Evolutionary conservation across 352 stramenopile species (phyloP), one percentile per base, ranked within the genome.

Genomic region (Thraustochytrium striatum): DNA sequence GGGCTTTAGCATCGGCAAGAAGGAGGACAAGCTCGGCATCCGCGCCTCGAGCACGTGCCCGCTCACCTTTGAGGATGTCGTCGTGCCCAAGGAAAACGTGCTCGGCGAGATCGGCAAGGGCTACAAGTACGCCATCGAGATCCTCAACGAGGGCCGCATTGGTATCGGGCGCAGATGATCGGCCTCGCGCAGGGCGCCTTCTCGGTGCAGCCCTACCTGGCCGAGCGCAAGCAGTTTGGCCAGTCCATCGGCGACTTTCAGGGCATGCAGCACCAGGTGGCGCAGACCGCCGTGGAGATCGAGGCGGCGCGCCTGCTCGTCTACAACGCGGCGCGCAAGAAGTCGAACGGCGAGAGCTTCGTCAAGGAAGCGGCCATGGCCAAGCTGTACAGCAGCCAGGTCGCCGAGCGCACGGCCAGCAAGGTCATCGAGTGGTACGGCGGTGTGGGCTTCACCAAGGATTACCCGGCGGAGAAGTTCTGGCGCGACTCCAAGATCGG

Each of bases 51-150:
- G 91, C 21, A 99, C 95, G 0, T 98, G 94, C 83, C 85, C 94
- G 1, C 87, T 99, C n/a, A 91, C 87, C 28, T 89, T 99, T 57
- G 94, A 94, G 30, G 87, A 97, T 84, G 94, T 98, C 21, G 91
- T 95, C 82, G 93, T 99, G n/a, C 88, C 91, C 44, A 88, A 89
- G 61, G 86, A 90, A 61, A 92, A 97, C 84, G 88, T 98, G 25
- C 83, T 99, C 39, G 95, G 95, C 33, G 90, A 98, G 69, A 85
- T 94, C 36, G 91, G 92, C 65, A 93, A 95, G 75, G 91, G 91
- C 21, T 97, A 98, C 87, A 97, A 97, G 84, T 98, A 98, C 82
- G 96, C 94, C 11, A 99, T 99, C 65, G 92, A 94, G 65, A 98
- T 97, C 78, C 82, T 99, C 65, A 98, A 99, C 78, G 96, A 98